phyloP scores from a whole-genome alignment of 352 stramenopile species.

The Discostella stelligera region DNA sequence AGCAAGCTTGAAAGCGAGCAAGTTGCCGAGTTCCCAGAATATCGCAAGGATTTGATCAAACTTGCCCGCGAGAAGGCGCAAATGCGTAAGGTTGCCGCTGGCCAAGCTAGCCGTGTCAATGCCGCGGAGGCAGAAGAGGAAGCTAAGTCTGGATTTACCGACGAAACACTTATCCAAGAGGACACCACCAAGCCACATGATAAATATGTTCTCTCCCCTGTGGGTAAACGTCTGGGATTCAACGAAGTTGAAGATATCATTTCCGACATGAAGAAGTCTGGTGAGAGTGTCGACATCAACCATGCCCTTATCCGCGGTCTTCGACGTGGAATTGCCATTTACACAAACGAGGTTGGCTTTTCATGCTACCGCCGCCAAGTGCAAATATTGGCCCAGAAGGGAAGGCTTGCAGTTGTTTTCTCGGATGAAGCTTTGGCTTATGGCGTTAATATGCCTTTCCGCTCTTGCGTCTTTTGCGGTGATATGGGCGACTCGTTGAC shows the following conservation, averaged over 20 bases:
- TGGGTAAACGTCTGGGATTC: conserved; percentile 90
- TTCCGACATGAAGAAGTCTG: conserved; percentile 82
- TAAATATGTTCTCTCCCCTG: conserved; percentile 94
- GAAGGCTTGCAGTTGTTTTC: conserved; percentile 96
- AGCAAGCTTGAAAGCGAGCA: conserved; percentile 81
- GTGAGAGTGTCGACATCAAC: conserved; percentile 80
- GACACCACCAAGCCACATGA: conserved; percentile 96
- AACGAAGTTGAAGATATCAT: conserved; percentile 88
- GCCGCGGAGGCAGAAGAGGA: conserved; percentile 91
- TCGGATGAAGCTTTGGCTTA: conserved; percentile 97
- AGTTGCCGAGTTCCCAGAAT: conserved; percentile 81
- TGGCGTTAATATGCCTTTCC: conserved; percentile 99
- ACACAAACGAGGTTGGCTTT: conserved; percentile 95
- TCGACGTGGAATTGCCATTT: conserved; percentile 96
- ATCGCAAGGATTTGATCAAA: conserved; percentile 84
- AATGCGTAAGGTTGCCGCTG: conserved; percentile 80
- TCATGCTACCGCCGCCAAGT: conserved; percentile 95
- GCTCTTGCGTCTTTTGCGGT: conserved; percentile 97
- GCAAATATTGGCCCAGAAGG: conserved; percentile 94
- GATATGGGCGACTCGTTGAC: conserved; percentile 93
- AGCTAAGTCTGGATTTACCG: conserved; percentile 91
- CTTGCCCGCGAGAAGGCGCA: conserved; percentile 80
- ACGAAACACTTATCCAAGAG: conserved; percentile 92
- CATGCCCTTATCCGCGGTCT: conserved; percentile 87
- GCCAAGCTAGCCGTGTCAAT: conserved; percentile 87